These are phyloP conservation scores for Pistacia vera DNA, from an alignment of 345 rosid species.

Conservation along the genomic window DNA sequence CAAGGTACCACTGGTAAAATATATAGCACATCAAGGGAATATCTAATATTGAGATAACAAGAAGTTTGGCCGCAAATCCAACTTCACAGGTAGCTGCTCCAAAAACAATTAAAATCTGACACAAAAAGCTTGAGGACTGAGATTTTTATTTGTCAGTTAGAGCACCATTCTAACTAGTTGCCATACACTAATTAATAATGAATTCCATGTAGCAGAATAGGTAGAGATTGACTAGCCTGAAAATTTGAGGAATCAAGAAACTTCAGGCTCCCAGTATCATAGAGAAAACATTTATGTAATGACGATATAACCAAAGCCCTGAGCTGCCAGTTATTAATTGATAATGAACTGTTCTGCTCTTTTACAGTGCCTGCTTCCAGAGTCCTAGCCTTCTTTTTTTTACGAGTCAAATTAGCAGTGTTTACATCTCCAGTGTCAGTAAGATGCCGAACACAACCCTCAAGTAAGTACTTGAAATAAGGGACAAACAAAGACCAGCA, in stretches of 20 bases:
- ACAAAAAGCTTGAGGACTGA: background rate
- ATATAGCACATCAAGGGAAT: background rate
- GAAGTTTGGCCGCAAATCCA: background rate
- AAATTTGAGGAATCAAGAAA: conserved; percentile 83
- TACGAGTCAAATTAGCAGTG: conserved; percentile 44
- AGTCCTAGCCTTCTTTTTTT: conserved; percentile 80
- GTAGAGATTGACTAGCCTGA: conserved; percentile 50
- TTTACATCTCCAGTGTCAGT: conserved; percentile 35
- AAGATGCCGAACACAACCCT: conserved; percentile 66
- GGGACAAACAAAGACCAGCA: conserved; percentile 93
- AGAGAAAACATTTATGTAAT: conserved; percentile 76
- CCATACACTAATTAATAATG: background rate
- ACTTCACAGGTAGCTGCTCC: background rate
- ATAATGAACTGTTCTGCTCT: conserved; percentile 20
- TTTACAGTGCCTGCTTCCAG: conserved; percentile 41
- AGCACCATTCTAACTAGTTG: background rate
- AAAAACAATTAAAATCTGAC: background rate
- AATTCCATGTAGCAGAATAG: conserved; percentile 7
- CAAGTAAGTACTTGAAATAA: conserved; percentile 80
- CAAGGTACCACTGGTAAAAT: too few relatives aligned
- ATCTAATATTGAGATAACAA: background rate
- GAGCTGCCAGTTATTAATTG: conserved; percentile 77
- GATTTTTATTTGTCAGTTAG: background rate
- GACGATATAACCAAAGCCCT: conserved; percentile 79
- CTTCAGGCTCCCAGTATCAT: conserved; percentile 75